These are phyloP conservation scores for Wickerhamomyces silvicola DNA, from an alignment of 805 yeast species.

Conservation along the genomic window DNA sequence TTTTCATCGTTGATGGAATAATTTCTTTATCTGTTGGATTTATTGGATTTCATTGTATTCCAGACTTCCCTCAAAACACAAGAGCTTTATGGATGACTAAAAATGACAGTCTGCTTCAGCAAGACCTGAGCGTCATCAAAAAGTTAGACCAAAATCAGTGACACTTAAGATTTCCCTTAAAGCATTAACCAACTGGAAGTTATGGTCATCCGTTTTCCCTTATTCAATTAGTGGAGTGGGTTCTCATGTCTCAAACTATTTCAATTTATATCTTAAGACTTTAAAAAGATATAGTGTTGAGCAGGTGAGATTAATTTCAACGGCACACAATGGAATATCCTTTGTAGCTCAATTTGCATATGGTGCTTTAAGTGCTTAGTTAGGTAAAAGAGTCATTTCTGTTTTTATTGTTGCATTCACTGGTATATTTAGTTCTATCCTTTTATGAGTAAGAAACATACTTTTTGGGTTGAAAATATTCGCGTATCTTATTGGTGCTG, in stretches of 20 bases:
- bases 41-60: conserved; percentile 39
- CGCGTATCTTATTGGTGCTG: conserved; percentile 1
- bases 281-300: conserved; percentile 1
- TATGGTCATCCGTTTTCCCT: conserved; percentile 32
- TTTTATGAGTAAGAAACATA: conserved; percentile 1
- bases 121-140: conserved; percentile 38
- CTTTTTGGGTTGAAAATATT: not conserved
- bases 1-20: conserved; percentile 55
- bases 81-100: conserved; percentile 4
- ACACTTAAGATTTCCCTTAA: conserved; percentile 59
- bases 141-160: conserved; percentile 40
- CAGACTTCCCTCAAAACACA: conserved; percentile 23
- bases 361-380: conserved; percentile 1
- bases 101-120: conserved; percentile 3
- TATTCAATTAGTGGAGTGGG: not conserved
- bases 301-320: conserved; percentile 2
- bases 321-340: conserved; percentile 1
- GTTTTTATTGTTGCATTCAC: not conserved
- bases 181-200: conserved; percentile 43
- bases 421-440: not conserved
- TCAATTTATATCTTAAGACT: not conserved
- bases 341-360: conserved; percentile 1
- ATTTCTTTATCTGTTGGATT: conserved; percentile 43
- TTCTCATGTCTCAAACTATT: too few relatives aligned
- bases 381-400: not conserved